phyloP scores from a whole-genome alignment of 257 asterid species.

The Solanum chilense region DNA sequence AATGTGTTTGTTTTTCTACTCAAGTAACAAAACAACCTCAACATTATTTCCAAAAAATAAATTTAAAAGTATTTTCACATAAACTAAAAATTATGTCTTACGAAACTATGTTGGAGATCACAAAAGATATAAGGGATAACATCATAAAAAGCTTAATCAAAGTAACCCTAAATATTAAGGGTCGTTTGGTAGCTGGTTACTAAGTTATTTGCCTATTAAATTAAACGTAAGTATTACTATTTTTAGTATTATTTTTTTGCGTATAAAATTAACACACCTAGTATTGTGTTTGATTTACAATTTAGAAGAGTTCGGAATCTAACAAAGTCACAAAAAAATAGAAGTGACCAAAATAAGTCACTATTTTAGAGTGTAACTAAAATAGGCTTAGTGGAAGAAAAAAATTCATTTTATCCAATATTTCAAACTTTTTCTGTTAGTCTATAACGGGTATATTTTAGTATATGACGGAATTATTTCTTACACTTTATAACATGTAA shows the following conservation, averaged over 20 bases:
- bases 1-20: background rate
- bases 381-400: too few species aligned
- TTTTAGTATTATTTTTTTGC: background rate
- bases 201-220: background rate
- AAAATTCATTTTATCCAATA: accelerated
- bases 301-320: background rate
- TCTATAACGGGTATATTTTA: too few species aligned
- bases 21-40: background rate
- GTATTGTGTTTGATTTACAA: background rate
- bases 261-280: background rate
- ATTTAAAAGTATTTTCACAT: background rate
- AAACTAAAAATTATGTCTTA: background rate
- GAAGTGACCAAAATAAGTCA: too few species aligned
- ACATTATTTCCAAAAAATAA: background rate
- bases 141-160: background rate
- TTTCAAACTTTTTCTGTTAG: too few species aligned
- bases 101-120: background rate
- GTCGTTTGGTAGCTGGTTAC: background rate
- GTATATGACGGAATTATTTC: too few species aligned
- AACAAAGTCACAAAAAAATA: too few species aligned
- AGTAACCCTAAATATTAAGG: background rate
- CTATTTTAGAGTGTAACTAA: too few species aligned
- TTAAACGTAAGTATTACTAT: background rate
- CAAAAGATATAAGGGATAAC: background rate
- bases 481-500: too few species aligned